Evolutionary conservation across 73 alveolate genomes (phyloP).

Genomic region (Paraurostyla sp.): DNA sequence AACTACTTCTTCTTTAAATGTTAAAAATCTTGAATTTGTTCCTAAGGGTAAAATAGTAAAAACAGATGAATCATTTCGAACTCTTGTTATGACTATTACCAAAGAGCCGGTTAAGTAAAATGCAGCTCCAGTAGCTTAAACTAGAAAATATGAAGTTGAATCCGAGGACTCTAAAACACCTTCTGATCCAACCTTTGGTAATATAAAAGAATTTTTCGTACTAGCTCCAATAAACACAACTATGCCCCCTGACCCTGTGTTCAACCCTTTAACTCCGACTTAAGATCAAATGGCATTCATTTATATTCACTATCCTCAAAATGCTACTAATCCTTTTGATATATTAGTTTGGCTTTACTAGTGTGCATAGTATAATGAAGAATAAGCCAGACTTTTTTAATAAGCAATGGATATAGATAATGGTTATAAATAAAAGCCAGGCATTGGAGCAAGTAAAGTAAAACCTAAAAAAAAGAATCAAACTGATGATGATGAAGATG

Average conservation of each 20-base stretch:
- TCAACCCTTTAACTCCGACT: slow-evolving; percentile 3
- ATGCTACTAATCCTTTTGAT: slow-evolving; percentile 41
- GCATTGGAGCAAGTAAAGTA: neutral
- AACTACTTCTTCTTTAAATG: slow-evolving; percentile 6
- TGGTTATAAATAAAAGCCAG: slow-evolving; percentile 41
- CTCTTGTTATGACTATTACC: slow-evolving; percentile 5
- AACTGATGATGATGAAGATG: slow-evolving; percentile 15
- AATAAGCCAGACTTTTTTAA: neutral
- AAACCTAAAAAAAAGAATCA: slow-evolving; percentile 11
- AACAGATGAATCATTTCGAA: slow-evolving; percentile 33
- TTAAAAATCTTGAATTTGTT: neutral
- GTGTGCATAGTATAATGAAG: slow-evolving; percentile 4
- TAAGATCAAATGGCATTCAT: slow-evolving; percentile 38
- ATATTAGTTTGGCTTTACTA: slow-evolving; percentile 39
- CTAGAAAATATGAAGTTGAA: too few species aligned
- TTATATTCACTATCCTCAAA: slow-evolving; percentile 2
- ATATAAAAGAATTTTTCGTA: slow-evolving; percentile 44
- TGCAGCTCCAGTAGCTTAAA: neutral
- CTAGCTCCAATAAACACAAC: neutral
- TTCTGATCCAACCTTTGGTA: slow-evolving; percentile 42
- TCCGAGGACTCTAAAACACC: neutral
- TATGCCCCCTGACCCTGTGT: slow-evolving; percentile 33
- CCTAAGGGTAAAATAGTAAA: slow-evolving; percentile 50
- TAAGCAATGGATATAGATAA: neutral
- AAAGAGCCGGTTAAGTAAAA: slow-evolving; percentile 9